A percentile compares a stretch with the other conserved stretches of the same genome.
Conservation (phyloP, 768 basidiomycete species). For the Tricholoma furcatifolium region DNA sequence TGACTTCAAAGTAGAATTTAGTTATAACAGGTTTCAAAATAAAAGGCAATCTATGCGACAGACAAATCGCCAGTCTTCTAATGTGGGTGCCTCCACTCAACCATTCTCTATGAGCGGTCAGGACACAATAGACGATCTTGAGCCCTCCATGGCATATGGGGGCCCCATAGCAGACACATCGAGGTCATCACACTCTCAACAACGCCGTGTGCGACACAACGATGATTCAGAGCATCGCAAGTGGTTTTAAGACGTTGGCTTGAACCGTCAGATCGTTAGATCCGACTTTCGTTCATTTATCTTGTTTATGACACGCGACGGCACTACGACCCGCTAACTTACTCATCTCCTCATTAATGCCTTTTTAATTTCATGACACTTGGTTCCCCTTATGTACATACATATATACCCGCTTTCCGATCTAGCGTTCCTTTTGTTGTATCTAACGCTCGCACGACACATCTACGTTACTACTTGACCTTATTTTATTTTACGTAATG, state of each 20-base stretch:
- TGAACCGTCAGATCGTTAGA: slow-evolving; percentile 37
- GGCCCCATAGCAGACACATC: slow-evolving; percentile 37
- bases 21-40: slow-evolving; percentile 74
- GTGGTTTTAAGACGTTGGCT: slow-evolving; percentile 35
- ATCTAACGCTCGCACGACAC: slow-evolving; percentile 18
- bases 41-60: slow-evolving; percentile 83
- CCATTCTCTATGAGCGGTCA: slow-evolving; percentile 46
- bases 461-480: slow-evolving; percentile 22
- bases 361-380: slow-evolving; percentile 33
- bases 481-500: slow-evolving; percentile 23
- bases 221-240: slow-evolving; percentile 47
- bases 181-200: slow-evolving; percentile 31
- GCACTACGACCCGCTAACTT: slow-evolving; percentile 27
- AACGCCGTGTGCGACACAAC: slow-evolving; percentile 43
- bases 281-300: slow-evolving; percentile 37
- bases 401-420: slow-evolving; percentile 24
- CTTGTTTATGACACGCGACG: slow-evolving; percentile 40
- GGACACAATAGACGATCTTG: slow-evolving; percentile 40
- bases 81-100: slow-evolving; percentile 39
- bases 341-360: slow-evolving; percentile 31
- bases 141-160: slow-evolving; percentile 31
- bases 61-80: slow-evolving; percentile 64
- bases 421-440: slow-evolving; percentile 19
- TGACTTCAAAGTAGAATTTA: slow-evolving; percentile 17
- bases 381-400: slow-evolving; percentile 21